A percentile compares a stretch with the other conserved stretches of the same genome.
Evolutionary conservation across 2,329 filamentous ascomycete genomes (phyloP).

Genomic region (Aspergillus japonicus): DNA sequence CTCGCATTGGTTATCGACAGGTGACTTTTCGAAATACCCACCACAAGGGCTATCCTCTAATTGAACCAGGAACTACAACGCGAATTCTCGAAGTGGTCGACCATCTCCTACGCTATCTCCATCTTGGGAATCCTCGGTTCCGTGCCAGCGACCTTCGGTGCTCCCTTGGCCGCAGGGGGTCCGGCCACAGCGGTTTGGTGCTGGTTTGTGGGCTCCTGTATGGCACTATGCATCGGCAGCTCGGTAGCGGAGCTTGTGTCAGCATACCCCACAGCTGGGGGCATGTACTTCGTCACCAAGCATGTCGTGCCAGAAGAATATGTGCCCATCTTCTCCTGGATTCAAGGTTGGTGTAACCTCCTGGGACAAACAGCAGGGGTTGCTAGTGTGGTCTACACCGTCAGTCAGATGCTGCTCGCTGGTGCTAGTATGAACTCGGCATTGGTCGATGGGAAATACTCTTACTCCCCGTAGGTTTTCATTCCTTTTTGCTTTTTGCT

Average conservation of each 20-base stretch:
- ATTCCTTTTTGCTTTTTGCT: too few species aligned
- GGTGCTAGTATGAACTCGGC: conserved; percentile 61
- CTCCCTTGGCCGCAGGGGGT: conserved; percentile 58
- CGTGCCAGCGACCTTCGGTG: conserved; percentile 62
- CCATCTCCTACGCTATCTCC: conserved; percentile 65
- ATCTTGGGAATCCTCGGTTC: conserved; percentile 65
- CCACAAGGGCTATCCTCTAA: neutral
- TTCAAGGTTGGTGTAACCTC: conserved; percentile 67
- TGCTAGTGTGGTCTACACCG: conserved; percentile 61
- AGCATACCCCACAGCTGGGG: conserved; percentile 65
- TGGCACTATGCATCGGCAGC: conserved; percentile 64
- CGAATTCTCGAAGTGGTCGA: conserved; percentile 67
- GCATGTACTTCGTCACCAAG: conserved; percentile 68
- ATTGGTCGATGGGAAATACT: conserved; percentile 51
- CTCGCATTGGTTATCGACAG: conserved; percentile 63
- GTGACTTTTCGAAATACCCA: conserved; percentile 38
- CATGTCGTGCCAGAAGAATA: conserved; percentile 61
- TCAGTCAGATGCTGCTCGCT: conserved; percentile 64
- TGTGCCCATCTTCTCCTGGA: conserved; percentile 63
- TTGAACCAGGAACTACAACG: conserved; percentile 55
- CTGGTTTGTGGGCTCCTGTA: conserved; percentile 63
- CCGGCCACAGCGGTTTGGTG: conserved; percentile 66
- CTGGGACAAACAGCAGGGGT: conserved; percentile 64
- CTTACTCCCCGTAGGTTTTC: conserved; percentile 56
- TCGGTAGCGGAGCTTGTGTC: conserved; percentile 66